Evolutionary conservation across 1,284 basidiomycete species (phyloP).

Genomic region (Cutaneotrichosporon sp.): DNA sequence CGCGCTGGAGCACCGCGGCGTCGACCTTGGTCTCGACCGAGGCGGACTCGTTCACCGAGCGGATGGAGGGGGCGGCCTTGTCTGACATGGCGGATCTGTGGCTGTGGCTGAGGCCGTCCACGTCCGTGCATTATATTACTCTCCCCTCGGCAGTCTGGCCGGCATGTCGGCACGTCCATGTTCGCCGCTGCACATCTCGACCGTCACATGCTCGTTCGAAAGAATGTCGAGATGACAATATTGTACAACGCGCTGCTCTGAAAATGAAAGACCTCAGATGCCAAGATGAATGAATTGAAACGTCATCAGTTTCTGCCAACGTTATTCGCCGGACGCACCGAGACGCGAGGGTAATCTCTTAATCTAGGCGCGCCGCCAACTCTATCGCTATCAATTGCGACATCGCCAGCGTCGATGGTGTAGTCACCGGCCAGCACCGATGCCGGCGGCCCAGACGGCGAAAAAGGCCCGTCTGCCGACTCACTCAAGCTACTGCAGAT

Average conservation of each 20-base stretch:
- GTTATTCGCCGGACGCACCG: too few relatives aligned
- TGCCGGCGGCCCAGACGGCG: too few relatives aligned
- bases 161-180: neutral
- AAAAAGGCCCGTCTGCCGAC: too few relatives aligned
- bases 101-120: too few relatives aligned
- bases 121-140: neutral
- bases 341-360: too few relatives aligned
- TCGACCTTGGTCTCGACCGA: neutral
- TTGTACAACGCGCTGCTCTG: too few relatives aligned
- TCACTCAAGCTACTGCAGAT: too few relatives aligned
- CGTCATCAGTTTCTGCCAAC: neutral
- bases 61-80: neutral
- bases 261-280: too few relatives aligned
- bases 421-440: neutral
- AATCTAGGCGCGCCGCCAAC: neutral
- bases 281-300: neutral
- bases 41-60: neutral
- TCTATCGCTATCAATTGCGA: neutral
- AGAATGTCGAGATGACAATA: neutral
- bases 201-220: neutral
- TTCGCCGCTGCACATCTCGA: neutral
- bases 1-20: neutral
- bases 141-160: neutral
- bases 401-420: neutral
- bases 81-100: neutral